Base-by-base conservation (phyloP, 257 asterid genomes). In the Fraxinus anomala region DNA sequence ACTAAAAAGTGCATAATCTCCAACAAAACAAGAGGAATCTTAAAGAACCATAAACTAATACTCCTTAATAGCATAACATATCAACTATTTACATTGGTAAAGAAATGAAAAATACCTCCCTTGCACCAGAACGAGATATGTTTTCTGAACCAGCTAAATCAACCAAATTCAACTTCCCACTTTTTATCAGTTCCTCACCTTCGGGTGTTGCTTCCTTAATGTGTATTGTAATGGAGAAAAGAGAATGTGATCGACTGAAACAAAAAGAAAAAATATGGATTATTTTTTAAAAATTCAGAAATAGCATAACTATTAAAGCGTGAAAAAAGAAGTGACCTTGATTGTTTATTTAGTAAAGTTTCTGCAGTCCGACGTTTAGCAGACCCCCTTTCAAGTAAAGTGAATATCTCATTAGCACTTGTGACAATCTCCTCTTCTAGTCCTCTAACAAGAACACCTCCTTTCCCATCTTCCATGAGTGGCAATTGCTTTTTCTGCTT, bases 61-160 rank as follows among this genome's bases (percentile, higher is more conserved):
- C 67, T 21, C 28, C 12, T 6, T 59, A 7, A 59, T 14, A 8
- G 28, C 67, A 59, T 59, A 59, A 23, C 67, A 59, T 21, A 59
- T 21, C 30, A 59, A 59, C 67, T 21, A 59, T n/a, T 59, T 59
- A 21, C 28, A 23, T 10, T 12, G 67, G 30, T 59, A 59, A 59
- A 21, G 26, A 59, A 59, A 59, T 59, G 28, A n/a, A 17, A 17
- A 59, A 59, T 59, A 91, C 98, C 98, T 93, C 98, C 78, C 95
- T 87, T 33, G 98, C 98, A 69, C 98, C 98, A 82, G 98, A 93
- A 66, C 97, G 91, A 33, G 97, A 93, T 65, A 93, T 91, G 82
- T 93, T 93, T 76, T 93, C 98, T 2, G 98, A 93, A 83, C 98
- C 98, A 78, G 96, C 98, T 83, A 93, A 86, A 81, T 93, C 98